Evolutionary conservation across 768 basidiomycete species (phyloP), one percentile per base, ranked within the genome.

Genomic region (Hericium alpestre): DNA sequence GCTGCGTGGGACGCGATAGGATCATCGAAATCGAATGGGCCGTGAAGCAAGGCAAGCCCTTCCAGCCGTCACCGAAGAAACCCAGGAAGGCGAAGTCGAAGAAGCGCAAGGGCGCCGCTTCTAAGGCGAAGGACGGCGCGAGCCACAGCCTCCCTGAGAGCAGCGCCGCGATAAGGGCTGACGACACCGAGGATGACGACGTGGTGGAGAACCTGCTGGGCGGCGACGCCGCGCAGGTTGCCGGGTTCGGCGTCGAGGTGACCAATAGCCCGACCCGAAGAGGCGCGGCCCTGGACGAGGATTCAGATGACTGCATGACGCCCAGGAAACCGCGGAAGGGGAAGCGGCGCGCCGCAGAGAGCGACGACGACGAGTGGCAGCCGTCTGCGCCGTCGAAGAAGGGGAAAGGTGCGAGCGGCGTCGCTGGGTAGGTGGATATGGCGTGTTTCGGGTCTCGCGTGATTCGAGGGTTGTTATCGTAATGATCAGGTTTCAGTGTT

Each of bases 21-120:
- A 87, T 90, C 68, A 81, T 89, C 70, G 87, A 89, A 71, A 83
- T 90, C 65, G 86, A 89, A 69, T 87, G 81, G 83, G 77, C 87
- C 1, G 79, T 86, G 67, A 81, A 81, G 70, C 78, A 87, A 62
- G 72, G 77, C 58, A 76, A 70, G 61, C 72, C 76, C 52, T 85
- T 83, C 58, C 72, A 82, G 27, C 81, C 84, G n/a, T 76, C 76
- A 48, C 78, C 77, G 16, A 76, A 69, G 59, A 75, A 77, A 18
- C 76, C 80, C 37, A 83, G 78, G 70, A 78, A 73, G 57, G 58
- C 68, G 18, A 78, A 66, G 53, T 38, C 63, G 13, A 67, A 70
- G 61, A 69, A 70, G 67, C 65, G 65, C 32, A 67, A 64, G 47
- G 55, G 67, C 41, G 58, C 53, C 32, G 32, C 32, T 32, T 32